Conservation (phyloP, 139 green algal species). For the Limnomonas spitsbergensis region DNA sequence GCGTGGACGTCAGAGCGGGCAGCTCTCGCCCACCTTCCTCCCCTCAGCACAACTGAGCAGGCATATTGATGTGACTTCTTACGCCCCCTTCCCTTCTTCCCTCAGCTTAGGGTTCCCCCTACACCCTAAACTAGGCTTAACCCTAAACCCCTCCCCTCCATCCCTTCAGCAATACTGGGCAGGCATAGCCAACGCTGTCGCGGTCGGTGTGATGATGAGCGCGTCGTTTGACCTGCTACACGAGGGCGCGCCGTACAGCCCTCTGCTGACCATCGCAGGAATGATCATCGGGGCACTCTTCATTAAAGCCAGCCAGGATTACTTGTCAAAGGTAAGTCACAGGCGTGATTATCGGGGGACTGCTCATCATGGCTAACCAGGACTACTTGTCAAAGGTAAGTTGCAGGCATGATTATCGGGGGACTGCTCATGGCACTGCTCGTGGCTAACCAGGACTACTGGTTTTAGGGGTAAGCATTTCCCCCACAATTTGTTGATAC, state of each 20-base stretch:
- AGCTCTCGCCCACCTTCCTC: not conserved
- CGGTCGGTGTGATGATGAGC: constrained; percentile 95
- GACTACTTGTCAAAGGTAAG: constrained; percentile 22
- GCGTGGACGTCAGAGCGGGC: too few relatives aligned
- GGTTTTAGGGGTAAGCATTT: constrained; percentile 1
- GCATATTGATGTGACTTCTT: constrained; percentile 31
- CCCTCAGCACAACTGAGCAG: not conserved
- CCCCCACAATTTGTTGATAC: too few relatives aligned
- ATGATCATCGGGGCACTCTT: constrained; percentile 75
- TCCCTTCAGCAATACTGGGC: constrained; percentile 46
- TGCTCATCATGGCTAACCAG: constrained; percentile 67
- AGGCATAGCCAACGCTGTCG: constrained; percentile 85
- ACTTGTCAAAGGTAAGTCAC: constrained; percentile 31
- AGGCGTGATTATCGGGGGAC: constrained; percentile 70
- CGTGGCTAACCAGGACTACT: constrained; percentile 37
- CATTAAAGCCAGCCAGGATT: constrained; percentile 54
- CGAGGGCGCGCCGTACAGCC: constrained; percentile 76
- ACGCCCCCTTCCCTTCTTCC: constrained; percentile 46
- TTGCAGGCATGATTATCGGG: constrained; percentile 72
- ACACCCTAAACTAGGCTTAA: constrained; percentile 60
- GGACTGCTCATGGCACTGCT: constrained; percentile 78
- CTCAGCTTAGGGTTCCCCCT: constrained; percentile 61
- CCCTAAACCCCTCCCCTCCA: not conserved
- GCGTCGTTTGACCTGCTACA: constrained; percentile 92
- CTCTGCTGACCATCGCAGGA: constrained; percentile 56